Conservation (phyloP, 352 stramenopile species). For the Pythium apleroticum region DNA sequence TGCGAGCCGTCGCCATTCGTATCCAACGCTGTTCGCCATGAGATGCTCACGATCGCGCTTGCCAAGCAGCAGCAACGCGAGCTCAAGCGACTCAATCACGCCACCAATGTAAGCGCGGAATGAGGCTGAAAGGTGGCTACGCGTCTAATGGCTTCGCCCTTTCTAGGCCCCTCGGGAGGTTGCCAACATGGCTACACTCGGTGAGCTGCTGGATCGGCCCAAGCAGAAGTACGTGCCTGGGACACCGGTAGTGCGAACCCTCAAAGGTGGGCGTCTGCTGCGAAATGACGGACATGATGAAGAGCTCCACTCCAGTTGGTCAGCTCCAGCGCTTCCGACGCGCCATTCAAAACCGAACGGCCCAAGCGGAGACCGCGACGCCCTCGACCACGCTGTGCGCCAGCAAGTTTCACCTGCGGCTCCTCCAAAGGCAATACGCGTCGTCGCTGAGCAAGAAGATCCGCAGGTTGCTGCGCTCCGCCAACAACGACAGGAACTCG, state of each 20-base stretch:
- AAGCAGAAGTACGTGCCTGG: conserved; percentile 39
- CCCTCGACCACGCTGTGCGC: conserved; percentile 10
- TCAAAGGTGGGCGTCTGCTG: conserved; percentile 43
- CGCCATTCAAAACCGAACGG: not conserved
- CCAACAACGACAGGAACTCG: conserved; percentile 38
- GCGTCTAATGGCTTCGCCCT: not conserved
- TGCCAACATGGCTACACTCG: conserved; percentile 42
- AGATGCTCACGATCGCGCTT: conserved; percentile 40
- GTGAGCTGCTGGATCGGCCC: conserved; percentile 30
- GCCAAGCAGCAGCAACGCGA: conserved; percentile 1
- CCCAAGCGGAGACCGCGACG: not conserved
- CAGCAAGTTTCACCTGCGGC: conserved; percentile 6
- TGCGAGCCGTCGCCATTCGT: conserved; percentile 14
- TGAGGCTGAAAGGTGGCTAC: not conserved
- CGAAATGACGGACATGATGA: conserved; percentile 32
- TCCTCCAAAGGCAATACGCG: not conserved
- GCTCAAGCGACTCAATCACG: conserved; percentile 5
- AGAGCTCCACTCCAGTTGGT: conserved; percentile 28
- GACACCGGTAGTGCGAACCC: conserved; percentile 35
- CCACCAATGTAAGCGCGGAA: conserved; percentile 3
- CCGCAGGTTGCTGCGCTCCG: conserved; percentile 26
- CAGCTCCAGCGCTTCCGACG: conserved; percentile 1
- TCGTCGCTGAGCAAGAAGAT: conserved; percentile 20
- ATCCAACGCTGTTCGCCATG: conserved; percentile 33
- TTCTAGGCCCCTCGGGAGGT: conserved; percentile 5